These are phyloP conservation scores for Penicillium sp. DNA, from an alignment of 2,329 filamentous ascomycete species.

Conservation along the genomic window DNA sequence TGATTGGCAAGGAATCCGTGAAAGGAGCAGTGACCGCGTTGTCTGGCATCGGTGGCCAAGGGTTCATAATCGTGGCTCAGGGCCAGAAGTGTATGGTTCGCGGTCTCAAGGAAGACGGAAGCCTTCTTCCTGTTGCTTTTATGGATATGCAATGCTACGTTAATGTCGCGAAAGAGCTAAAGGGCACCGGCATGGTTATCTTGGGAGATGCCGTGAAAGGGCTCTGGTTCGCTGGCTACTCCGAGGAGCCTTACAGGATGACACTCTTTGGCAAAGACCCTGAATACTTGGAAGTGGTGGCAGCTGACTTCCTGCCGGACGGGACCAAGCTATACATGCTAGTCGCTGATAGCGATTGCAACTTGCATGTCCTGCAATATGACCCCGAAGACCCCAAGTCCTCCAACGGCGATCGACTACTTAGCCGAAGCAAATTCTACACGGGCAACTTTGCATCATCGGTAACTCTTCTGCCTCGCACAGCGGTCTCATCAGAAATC, in stretches of 20 bases:
- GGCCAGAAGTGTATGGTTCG: slow-evolving; percentile 97
- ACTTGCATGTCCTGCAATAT: slow-evolving; percentile 86
- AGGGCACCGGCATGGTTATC: slow-evolving; percentile 78
- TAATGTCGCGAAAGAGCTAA: slow-evolving; percentile 77
- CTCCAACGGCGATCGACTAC: slow-evolving; percentile 79
- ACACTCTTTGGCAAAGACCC: slow-evolving; percentile 86
- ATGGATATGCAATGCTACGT: slow-evolving; percentile 97
- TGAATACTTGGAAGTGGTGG: slow-evolving; percentile 72
- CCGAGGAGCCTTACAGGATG: slow-evolving; percentile 95
- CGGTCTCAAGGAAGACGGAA: slow-evolving; percentile 92
- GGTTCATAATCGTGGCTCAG: slow-evolving; percentile 84
- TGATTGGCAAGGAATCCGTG: slow-evolving; percentile 85
- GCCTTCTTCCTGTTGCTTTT: slow-evolving; percentile 88
- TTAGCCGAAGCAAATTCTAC: slow-evolving; percentile 86
- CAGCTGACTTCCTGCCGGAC: slow-evolving; percentile 84
- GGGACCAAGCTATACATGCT: slow-evolving; percentile 80
- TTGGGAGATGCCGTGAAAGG: slow-evolving; percentile 91
- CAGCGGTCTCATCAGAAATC: slow-evolving; percentile 49
- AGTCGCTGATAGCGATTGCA: slow-evolving; percentile 78
- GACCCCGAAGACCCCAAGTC: slow-evolving; percentile 96
- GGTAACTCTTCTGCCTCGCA: slow-evolving; percentile 73
- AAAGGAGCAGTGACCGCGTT: slow-evolving; percentile 87
- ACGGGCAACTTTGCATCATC: slow-evolving; percentile 74
- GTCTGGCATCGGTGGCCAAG: slow-evolving; percentile 80
- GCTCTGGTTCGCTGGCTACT: slow-evolving; percentile 94